Percentiles rank a stretch among this genome's conserved stretches.
These are phyloP conservation scores for Bombardia bombarda DNA, from an alignment of 495 filamentous ascomycete genomes.

Conservation along the genomic window DNA sequence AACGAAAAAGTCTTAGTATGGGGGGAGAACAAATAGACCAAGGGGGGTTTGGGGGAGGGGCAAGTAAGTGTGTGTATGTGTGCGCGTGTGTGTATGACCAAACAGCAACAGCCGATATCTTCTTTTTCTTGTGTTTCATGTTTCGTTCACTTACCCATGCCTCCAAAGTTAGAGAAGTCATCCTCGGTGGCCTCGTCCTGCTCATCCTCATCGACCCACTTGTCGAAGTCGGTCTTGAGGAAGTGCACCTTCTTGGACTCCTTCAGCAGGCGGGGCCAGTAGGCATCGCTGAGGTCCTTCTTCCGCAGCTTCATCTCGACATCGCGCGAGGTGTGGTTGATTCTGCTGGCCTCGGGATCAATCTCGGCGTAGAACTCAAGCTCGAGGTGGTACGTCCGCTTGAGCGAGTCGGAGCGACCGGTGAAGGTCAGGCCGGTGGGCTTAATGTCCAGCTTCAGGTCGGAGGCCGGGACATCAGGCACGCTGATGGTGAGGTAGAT, in stretches of 20 bases:
- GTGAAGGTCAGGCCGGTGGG: constrained; percentile 70
- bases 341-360: constrained; percentile 71
- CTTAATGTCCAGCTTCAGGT: constrained; percentile 73
- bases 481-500: constrained; percentile 86
- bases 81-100: no score
- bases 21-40: no score
- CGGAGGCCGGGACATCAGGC: constrained; percentile 62
- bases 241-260: constrained; percentile 83
- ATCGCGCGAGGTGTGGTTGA: constrained; percentile 74
- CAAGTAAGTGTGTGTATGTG: no score
- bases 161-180: constrained; percentile 66
- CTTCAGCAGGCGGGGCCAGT: constrained; percentile 93
- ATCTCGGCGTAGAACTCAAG: constrained; percentile 92
- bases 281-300: constrained; percentile 87
- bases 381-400: constrained; percentile 76
- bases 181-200: constrained; percentile 83
- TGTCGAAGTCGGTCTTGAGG: constrained; percentile 98
- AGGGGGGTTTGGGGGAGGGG: constrained; percentile 2
- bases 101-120: no score
- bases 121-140: no score
- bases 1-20: constrained; percentile 8
- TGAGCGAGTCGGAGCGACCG: constrained; percentile 67
- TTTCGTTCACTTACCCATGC: constrained; percentile 37
- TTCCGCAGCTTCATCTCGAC: constrained; percentile 87
- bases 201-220: constrained; percentile 99